Conservation (phyloP, 495 filamentous ascomycete species). For the Cercophora newfieldiana region DNA sequence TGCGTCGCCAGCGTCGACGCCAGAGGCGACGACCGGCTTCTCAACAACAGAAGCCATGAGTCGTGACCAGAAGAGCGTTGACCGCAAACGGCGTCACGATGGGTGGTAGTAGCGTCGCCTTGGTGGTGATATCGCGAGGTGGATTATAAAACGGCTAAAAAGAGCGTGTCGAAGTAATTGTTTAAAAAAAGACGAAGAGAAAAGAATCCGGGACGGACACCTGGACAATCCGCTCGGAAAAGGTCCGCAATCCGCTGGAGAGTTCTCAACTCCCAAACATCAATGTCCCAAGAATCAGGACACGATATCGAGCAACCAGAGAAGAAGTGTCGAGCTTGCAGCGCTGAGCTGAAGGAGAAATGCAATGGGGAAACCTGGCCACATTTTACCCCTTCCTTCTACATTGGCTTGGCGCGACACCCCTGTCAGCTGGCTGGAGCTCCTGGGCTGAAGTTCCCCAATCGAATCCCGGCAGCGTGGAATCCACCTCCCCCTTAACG, state of each 20-base stretch:
- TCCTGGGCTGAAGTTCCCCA: constrained; percentile 13
- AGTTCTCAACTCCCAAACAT: constrained; percentile 19
- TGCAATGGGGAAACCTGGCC: constrained; percentile 31
- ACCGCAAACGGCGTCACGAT: constrained; percentile 8
- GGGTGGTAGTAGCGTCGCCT: constrained; percentile 15
- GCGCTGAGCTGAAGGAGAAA: constrained; percentile 27
- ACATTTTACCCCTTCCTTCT: constrained; percentile 21
- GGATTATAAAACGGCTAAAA: constrained; percentile 28
- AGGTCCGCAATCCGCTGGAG: constrained; percentile 20
- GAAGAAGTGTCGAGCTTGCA: constrained; percentile 26
- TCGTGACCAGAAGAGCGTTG: background rate
- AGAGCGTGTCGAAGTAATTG: constrained; percentile 29
- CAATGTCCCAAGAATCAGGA: constrained; percentile 23
- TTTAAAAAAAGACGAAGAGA: constrained; percentile 15
- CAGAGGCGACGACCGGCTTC: constrained; percentile 61
- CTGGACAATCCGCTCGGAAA: constrained; percentile 15
- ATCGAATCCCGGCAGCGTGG: constrained; percentile 4
- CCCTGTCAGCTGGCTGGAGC: constrained; percentile 14
- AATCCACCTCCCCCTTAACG: background rate
- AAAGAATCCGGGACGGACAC: constrained; percentile 8
- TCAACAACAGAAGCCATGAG: constrained; percentile 44
- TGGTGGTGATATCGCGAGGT: constrained; percentile 23
- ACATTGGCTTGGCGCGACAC: constrained; percentile 25
- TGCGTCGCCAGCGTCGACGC: constrained; percentile 65
- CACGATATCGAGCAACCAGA: constrained; percentile 22